A percentile compares a stretch with the other conserved stretches of the same genome.
These are phyloP conservation scores for Zygoascus bituminiphila DNA, from an alignment of 805 yeast species.

Conservation along the genomic window DNA sequence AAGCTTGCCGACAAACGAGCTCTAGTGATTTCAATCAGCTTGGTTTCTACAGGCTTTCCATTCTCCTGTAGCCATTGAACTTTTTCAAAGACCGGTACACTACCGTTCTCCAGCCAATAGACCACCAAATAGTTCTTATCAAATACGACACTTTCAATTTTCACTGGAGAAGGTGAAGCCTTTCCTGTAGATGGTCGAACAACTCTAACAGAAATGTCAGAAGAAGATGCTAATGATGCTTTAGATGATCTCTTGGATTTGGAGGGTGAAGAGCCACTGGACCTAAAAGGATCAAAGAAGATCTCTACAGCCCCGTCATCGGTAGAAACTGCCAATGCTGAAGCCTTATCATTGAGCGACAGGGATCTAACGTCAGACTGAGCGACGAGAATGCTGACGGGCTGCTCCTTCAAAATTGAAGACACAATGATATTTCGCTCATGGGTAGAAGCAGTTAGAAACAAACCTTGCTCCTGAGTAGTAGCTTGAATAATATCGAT, in stretches of 20 bases:
- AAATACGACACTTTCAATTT: conserved; percentile 10
- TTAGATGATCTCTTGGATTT: conserved; percentile 9
- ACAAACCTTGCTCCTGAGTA: conserved; percentile 32
- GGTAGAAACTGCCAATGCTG: conserved; percentile 46
- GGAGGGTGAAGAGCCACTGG: neutral
- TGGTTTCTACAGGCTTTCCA: neutral
- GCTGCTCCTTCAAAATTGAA: conserved; percentile 38
- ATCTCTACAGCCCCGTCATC: conserved; percentile 71
- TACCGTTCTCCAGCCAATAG: conserved; percentile 28
- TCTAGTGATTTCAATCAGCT: conserved; percentile 6
- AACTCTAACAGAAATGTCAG: conserved; percentile 10
- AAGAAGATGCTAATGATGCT: conserved; percentile 7
- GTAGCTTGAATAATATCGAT: conserved; percentile 41
- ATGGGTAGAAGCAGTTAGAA: conserved; percentile 64
- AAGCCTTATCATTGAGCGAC: conserved; percentile 17
- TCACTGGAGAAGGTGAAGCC: conserved; percentile 9
- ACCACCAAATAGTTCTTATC: conserved; percentile 12
- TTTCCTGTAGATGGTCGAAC: conserved; percentile 9
- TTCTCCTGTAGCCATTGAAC: conserved; percentile 13
- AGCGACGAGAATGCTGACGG: conserved; percentile 56
- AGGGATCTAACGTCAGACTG: conserved; percentile 51
- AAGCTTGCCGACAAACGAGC: conserved; percentile 2
- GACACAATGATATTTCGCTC: conserved; percentile 78
- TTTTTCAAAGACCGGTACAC: conserved; percentile 26
- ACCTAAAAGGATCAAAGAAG: conserved; percentile 46